A percentile compares a stretch with the other conserved stretches of the same genome.
These are phyloP conservation scores for Oryza punctata DNA, from an alignment of 176 grass and related monocot species.

Conservation along the genomic window DNA sequence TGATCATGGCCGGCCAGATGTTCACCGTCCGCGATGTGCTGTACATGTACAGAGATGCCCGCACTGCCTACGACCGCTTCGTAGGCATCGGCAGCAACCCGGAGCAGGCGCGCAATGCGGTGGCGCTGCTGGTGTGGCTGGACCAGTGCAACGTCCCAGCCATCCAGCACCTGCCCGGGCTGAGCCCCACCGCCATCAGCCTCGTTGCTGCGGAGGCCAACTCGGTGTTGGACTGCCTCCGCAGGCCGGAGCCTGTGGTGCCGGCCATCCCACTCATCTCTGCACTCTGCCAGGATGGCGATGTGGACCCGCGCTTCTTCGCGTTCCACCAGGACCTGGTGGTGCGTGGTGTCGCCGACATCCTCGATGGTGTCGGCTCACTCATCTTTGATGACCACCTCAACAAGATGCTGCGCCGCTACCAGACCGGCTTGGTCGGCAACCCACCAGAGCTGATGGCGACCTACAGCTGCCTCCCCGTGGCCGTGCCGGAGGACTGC, in stretches of 20 bases:
- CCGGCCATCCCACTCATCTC: constrained; percentile 48
- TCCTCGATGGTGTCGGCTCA: constrained; percentile 44
- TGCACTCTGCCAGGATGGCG: not conserved
- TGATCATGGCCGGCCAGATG: constrained; percentile 2
- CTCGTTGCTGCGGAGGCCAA: constrained; percentile 39
- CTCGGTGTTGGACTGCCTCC: constrained; percentile 47
- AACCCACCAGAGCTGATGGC: constrained; percentile 18
- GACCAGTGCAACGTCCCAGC: constrained; percentile 37
- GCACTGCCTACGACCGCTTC: constrained; percentile 43
- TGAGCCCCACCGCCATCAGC: not conserved
- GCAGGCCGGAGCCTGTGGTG: not conserved
- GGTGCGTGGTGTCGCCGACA: constrained; percentile 22
- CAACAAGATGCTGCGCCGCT: not conserved
- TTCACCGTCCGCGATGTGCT: constrained; percentile 53
- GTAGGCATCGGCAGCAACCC: not conserved
- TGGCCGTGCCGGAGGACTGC: constrained; percentile 37
- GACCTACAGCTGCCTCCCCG: not conserved
- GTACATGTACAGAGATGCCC: constrained; percentile 39
- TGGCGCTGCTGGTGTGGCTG: constrained; percentile 58
- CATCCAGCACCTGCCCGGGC: not conserved
- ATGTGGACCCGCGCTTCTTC: constrained; percentile 52
- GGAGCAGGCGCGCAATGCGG: constrained; percentile 44
- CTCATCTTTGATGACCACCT: constrained; percentile 62
- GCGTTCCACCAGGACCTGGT: constrained; percentile 46
- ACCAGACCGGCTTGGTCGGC: constrained; percentile 1